Evolutionary conservation across 805 yeast species (phyloP).

Genomic region (Schizosaccharomyces lindneri): DNA sequence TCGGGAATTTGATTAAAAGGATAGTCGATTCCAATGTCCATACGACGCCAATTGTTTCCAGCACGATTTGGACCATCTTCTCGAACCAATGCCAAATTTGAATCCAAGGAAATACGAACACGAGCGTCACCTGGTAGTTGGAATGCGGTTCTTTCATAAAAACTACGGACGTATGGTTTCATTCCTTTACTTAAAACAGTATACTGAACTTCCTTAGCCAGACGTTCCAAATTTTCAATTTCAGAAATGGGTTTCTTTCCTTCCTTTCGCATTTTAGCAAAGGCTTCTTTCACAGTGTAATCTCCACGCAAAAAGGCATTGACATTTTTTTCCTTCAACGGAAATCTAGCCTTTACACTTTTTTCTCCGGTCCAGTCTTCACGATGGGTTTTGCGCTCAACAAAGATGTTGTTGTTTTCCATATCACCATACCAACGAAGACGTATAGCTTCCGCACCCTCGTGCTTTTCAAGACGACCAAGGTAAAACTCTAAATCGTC

Average conservation of each 20-base stretch:
- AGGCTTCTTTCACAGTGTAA: slow-evolving; percentile 68
- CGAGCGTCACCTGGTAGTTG: slow-evolving; percentile 98
- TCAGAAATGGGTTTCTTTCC: slow-evolving; percentile 73
- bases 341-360: slow-evolving; percentile 93
- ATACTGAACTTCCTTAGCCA: slow-evolving; percentile 85
- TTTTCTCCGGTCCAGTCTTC: slow-evolving; percentile 99
- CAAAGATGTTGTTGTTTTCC: slow-evolving; percentile 75
- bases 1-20: slow-evolving; percentile 75
- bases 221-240: slow-evolving; percentile 71
- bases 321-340: slow-evolving; percentile 72
- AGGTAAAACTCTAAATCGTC: slow-evolving; percentile 70
- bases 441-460: slow-evolving; percentile 97
- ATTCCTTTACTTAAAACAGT: slow-evolving; percentile 57
- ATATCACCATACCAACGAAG: slow-evolving; percentile 98
- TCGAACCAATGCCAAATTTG: slow-evolving; percentile 90
- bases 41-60: slow-evolving; percentile 86
- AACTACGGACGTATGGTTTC: slow-evolving; percentile 87
- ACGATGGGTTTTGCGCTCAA: slow-evolving; percentile 92
- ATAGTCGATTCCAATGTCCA: slow-evolving; percentile 93
- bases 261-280: slow-evolving; percentile 77
- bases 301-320: slow-evolving; percentile 65
- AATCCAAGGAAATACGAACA: slow-evolving; percentile 91
- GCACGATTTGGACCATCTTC: slow-evolving; percentile 89
- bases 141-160: slow-evolving; percentile 94
- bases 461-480: slow-evolving; percentile 84